Percentiles rank a stretch among this genome's conserved stretches.
Conservation (phyloP, 2,329 filamentous ascomycete genomes). For the Fusarium aywerte region DNA sequence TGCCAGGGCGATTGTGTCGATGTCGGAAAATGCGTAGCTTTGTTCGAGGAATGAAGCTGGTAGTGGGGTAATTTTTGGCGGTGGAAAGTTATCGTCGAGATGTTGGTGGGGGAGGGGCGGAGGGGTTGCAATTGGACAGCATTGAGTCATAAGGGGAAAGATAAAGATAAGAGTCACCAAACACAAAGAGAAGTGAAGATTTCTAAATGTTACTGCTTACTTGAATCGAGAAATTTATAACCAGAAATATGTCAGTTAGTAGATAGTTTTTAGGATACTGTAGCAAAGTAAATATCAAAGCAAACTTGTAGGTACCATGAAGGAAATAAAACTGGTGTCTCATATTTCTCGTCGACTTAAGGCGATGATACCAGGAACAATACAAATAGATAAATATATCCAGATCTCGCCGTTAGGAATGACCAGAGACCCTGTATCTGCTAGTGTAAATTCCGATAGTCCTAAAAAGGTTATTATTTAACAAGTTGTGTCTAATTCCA, state of each 20-base stretch:
- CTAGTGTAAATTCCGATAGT: no score
- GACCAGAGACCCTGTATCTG: no score
- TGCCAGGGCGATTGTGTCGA: constrained; percentile 1
- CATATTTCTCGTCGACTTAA: no score
- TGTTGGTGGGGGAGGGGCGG: constrained; percentile 43
- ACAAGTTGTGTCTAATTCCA: no score
- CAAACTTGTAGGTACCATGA: no score
- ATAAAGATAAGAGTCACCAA: constrained; percentile 12
- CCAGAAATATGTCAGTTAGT: no score
- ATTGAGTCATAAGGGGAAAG: constrained; percentile 35
- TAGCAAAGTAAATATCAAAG: no score
- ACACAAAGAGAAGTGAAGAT: neutral
- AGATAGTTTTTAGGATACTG: neutral
- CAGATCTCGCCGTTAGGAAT: no score
- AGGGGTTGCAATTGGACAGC: constrained; percentile 26
- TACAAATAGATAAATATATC: no score
- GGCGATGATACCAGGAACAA: no score
- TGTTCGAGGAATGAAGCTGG: constrained; percentile 35
- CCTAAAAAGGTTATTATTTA: no score
- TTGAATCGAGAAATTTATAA: neutral
- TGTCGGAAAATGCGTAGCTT: neutral
- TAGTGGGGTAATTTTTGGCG: constrained; percentile 46
- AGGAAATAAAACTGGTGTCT: no score
- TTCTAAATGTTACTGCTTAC: neutral
- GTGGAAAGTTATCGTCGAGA: constrained; percentile 38